Evolutionary conservation across 306 rosid genomes (phyloP), one percentile per base, ranked within the genome.

Genomic region (Quercus glauca): DNA sequence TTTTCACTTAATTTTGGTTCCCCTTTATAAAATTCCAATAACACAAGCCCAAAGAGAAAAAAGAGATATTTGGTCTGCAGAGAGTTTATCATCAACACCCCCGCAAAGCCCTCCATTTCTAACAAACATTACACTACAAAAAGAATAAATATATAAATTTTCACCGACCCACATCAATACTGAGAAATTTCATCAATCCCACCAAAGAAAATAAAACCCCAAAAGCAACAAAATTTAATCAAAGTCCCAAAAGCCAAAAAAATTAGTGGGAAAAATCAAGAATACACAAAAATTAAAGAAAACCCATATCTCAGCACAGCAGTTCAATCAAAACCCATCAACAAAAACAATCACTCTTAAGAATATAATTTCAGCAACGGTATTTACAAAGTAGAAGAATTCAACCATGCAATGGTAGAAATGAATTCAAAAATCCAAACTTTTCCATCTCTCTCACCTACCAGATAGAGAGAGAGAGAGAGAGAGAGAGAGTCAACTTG

Each of bases 291-390:
- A 61, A 78, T 18, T 35, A 65, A 59, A 56, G 13, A 72, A 49
- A 43, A 81, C 75, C 80, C 79, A 79, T 52, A 33, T 17, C 77
- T 58, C 83, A 82, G 26, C 20, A 45, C 19, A 45, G 71, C 20
- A 76, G 23, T 85, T 69, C 71, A 80, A 29, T 12, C 53, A 68
- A 55, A 63, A 71, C 67, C 78, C 55, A 28, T 3, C 12, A 18
- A 63, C 14, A 23, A 9, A 15, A 8, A 15, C 20, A 68, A 19
- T 41, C 43, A 45, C 26, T 29, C 31, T 18, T 6, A 60, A 56
- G 49, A 14, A 28, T 73, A 45, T 35, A 20, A 20, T 25, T 73
- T 61, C 55, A 56, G 21, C 68, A 77, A 9, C 14, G 31, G 53
- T 14, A 51, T 4, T 73, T 10, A 14, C 23, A 31, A 76, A 68